These are phyloP conservation scores for Epicoccum sorghinum DNA, from an alignment of 2,329 filamentous ascomycete species.

Conservation along the genomic window DNA sequence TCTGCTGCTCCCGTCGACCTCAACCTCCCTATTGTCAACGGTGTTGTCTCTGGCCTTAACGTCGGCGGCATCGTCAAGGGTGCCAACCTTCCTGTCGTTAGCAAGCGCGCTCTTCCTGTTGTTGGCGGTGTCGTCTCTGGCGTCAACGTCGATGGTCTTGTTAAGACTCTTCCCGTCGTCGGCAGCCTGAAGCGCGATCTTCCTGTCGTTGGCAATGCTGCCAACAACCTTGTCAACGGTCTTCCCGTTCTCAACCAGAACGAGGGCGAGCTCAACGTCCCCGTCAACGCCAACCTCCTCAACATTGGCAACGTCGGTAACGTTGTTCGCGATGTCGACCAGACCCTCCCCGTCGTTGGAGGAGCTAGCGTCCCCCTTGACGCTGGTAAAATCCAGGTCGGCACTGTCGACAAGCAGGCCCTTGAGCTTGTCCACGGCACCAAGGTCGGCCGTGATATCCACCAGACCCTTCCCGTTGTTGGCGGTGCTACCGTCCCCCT, in stretches of 20 bases:
- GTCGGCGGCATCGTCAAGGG: not conserved
- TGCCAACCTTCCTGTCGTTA: not conserved
- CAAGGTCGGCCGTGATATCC: not conserved
- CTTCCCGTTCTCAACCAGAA: not conserved
- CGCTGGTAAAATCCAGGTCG: slow-evolving; percentile 1
- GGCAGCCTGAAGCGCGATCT: not conserved
- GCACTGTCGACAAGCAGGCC: slow-evolving; percentile 6
- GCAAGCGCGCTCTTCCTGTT: not conserved
- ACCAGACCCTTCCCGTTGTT: slow-evolving; percentile 5
- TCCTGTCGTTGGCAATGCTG: not conserved
- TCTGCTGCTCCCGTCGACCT: slow-evolving; percentile 13
- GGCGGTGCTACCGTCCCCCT: slow-evolving; percentile 4
- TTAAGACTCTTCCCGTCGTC: not conserved
- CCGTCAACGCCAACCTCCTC: not conserved
- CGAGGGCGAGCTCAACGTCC: not conserved
- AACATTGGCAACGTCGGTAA: not conserved
- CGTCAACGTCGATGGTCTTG: not conserved
- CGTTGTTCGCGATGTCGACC: slow-evolving; percentile 3
- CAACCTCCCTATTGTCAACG: not conserved
- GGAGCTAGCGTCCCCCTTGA: slow-evolving; percentile 1
- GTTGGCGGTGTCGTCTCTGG: not conserved
- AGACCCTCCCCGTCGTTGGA: slow-evolving; percentile 6
- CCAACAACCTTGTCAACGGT: not conserved
- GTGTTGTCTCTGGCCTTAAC: not conserved
- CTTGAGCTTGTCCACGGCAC: not conserved